phyloP scores from a whole-genome alignment of 2,329 filamentous ascomycete species.

The Exserohilum rostratum region DNA sequence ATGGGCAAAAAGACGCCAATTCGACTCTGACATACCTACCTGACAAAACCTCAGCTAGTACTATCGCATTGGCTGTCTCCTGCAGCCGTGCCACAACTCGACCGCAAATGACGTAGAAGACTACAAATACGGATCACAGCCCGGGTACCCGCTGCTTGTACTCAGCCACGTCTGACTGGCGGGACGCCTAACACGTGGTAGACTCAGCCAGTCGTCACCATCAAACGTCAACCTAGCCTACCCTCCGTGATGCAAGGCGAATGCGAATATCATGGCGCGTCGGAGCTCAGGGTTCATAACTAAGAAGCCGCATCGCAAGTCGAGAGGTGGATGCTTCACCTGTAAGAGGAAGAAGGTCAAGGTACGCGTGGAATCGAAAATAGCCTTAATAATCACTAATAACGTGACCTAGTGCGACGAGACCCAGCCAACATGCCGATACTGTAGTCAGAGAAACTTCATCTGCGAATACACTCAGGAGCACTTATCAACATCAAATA shows the following conservation, averaged over 20 bases:
- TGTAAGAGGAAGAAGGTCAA: conserved; percentile 47
- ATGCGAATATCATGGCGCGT: conserved; percentile 25
- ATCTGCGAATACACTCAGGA: conserved; percentile 33
- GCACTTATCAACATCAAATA: background rate
- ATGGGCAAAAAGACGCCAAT: too few relatives aligned
- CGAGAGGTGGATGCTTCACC: conserved; percentile 36
- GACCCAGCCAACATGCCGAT: conserved; percentile 31
- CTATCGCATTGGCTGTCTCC: background rate
- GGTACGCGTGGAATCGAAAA: conserved; percentile 28
- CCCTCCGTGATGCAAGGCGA: background rate
- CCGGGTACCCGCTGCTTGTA: too few relatives aligned
- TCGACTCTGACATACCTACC: too few relatives aligned
- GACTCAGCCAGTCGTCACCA: too few relatives aligned
- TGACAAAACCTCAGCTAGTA: background rate
- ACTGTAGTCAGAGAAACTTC: conserved; percentile 34
- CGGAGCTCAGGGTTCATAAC: conserved; percentile 36
- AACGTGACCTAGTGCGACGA: conserved; percentile 38
- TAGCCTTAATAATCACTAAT: background rate
- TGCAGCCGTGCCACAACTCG: background rate
- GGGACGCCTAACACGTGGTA: conserved; percentile 3
- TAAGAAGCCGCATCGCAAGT: conserved; percentile 44
- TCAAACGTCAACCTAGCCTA: too few relatives aligned
- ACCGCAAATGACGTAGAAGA: conserved; percentile 5
- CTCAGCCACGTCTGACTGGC: too few relatives aligned
- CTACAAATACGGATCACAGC: conserved; percentile 1